phyloP scores from a whole-genome alignment of 768 basidiomycete genomes.

The Suillus occidentalis region DNA sequence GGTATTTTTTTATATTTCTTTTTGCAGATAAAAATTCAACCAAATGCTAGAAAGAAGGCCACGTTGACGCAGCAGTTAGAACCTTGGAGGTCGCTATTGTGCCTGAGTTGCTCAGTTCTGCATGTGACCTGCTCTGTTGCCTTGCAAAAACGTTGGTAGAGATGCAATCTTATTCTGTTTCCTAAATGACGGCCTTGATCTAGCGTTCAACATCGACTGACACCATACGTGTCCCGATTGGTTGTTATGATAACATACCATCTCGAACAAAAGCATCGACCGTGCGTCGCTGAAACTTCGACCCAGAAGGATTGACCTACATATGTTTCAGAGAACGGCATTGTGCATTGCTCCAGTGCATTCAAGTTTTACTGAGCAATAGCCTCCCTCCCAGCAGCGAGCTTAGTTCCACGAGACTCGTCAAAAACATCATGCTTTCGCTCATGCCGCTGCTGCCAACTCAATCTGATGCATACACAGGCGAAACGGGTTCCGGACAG shows the following conservation, averaged over 20 bases:
- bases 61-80: constrained; percentile 50
- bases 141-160: constrained; percentile 48
- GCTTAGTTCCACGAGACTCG: constrained; percentile 51
- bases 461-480: constrained; percentile 31
- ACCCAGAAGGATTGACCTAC: constrained; percentile 6
- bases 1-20: constrained; percentile 33
- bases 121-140: constrained; percentile 44
- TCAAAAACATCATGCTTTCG: constrained; percentile 50
- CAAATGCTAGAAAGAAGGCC: constrained; percentile 29
- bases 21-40: constrained; percentile 4
- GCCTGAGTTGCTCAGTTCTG: constrained; percentile 44
- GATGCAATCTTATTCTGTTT: not conserved
- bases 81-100: constrained; percentile 50
- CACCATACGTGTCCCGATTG: constrained; percentile 56
- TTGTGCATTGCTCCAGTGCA: constrained; percentile 44
- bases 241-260: constrained; percentile 54
- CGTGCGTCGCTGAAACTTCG: constrained; percentile 39
- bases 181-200: not conserved
- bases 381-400: constrained; percentile 49
- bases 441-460: constrained; percentile 49
- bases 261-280: constrained; percentile 53
- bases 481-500: constrained; percentile 21
- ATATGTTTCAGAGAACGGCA: constrained; percentile 35
- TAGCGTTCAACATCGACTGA: constrained; percentile 56
- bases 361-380: constrained; percentile 42